phyloP scores from a whole-genome alignment of 805 yeast species.

The Lachancea thermotolerans region DNA sequence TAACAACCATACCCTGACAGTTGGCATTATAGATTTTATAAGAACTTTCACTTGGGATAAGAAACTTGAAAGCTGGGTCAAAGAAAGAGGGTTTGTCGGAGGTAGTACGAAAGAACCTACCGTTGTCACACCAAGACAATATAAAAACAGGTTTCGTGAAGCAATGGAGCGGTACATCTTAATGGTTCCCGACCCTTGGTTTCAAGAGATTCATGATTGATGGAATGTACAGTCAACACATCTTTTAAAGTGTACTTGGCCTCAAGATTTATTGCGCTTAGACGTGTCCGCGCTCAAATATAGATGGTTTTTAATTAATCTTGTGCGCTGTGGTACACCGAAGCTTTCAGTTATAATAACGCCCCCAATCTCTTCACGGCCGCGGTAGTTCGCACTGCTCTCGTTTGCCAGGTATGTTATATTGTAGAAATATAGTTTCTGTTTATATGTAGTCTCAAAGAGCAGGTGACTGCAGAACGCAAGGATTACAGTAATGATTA shows the following conservation, averaged over 20 bases:
- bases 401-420: too few species aligned
- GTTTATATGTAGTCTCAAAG: background rate
- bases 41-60: constrained; percentile 98
- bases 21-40: constrained; percentile 90
- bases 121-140: constrained; percentile 93
- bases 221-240: background rate
- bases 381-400: too few species aligned
- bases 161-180: constrained; percentile 95
- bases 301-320: too few species aligned
- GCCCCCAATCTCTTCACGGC: too few species aligned
- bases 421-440: background rate
- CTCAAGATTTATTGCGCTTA: background rate
- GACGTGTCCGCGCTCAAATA: background rate
- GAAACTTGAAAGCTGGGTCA: constrained; percentile 97
- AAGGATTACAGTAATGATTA: too few species aligned
- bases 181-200: constrained; percentile 80
- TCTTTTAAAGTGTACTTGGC: background rate
- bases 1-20: constrained; percentile 62
- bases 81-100: constrained; percentile 85
- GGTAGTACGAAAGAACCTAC: constrained; percentile 90
- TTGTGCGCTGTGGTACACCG: too few species aligned
- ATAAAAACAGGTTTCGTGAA: constrained; percentile 87
- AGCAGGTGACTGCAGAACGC: too few species aligned
- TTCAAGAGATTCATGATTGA: constrained; percentile 27
- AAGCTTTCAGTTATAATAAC: too few species aligned